A percentile compares a stretch with the other conserved stretches of the same genome.
Conservation (phyloP, 352 stramenopile genomes). For the Phytophthora pisi region DNA sequence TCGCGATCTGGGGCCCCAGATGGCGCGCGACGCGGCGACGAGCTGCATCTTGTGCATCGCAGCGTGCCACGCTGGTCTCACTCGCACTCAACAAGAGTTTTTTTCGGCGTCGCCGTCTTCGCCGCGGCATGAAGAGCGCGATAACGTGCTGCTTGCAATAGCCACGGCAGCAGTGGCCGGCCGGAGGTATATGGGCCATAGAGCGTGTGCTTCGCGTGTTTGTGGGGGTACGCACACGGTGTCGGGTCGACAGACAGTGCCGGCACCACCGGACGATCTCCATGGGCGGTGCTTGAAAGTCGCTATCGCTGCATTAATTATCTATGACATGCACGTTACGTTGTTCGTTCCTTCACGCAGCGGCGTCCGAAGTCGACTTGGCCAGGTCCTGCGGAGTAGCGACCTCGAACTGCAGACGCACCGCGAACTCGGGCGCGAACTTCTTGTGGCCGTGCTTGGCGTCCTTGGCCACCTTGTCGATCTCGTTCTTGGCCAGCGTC, state of each 20-base stretch:
- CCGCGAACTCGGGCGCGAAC: slow-evolving; percentile 52
- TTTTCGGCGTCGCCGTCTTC: slow-evolving; percentile 21
- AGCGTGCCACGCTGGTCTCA: slow-evolving; percentile 11
- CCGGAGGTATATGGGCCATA: too few species aligned
- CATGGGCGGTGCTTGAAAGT: slow-evolving; percentile 10
- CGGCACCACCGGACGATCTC: too few species aligned
- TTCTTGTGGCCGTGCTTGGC: slow-evolving; percentile 72
- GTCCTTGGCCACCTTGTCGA: slow-evolving; percentile 78
- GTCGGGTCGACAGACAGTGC: too few species aligned
- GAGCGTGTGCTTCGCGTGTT: too few species aligned
- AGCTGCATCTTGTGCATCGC: slow-evolving; percentile 29
- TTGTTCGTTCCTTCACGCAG: slow-evolving; percentile 11
- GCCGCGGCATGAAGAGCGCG: neutral
- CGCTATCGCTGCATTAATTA: neutral
- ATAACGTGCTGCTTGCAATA: neutral
- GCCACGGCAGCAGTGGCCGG: neutral
- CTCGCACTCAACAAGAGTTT: slow-evolving; percentile 7
- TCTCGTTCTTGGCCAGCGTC: slow-evolving; percentile 57
- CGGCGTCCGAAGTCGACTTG: slow-evolving; percentile 3
- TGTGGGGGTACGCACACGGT: too few species aligned
- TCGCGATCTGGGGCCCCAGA: slow-evolving; percentile 4
- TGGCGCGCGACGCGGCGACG: slow-evolving; percentile 17
- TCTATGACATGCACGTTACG: slow-evolving; percentile 11
- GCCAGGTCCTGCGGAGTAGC: slow-evolving; percentile 39
- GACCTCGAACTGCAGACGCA: slow-evolving; percentile 57